Conservation (phyloP, 306 rosid species). For the Adenanthera pavonina region DNA sequence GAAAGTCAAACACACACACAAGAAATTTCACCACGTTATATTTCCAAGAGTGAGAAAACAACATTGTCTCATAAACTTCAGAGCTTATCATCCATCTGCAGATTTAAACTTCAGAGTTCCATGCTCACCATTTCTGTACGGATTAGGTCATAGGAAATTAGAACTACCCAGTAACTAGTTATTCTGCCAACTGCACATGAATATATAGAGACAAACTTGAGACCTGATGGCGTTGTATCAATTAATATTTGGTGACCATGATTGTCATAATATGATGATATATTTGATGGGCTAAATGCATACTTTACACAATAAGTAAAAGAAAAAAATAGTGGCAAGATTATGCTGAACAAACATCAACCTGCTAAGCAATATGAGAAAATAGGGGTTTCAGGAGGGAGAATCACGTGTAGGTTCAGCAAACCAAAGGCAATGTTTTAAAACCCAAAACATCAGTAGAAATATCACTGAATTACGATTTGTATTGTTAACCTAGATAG, state of each 20-base stretch:
- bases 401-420: too few relatives aligned
- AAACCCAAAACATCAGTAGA: too few relatives aligned
- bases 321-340: neutral
- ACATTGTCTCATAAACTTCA: conserved; percentile 15
- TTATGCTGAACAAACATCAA: conserved; percentile 1
- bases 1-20: neutral
- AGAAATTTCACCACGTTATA: neutral
- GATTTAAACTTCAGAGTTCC: conserved; percentile 18
- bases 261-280: conserved; percentile 11
- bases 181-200: neutral
- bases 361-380: neutral
- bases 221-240: neutral
- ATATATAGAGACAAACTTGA: conserved; percentile 1
- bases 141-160: conserved; percentile 29
- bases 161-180: conserved; percentile 16
- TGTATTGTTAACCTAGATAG: too few relatives aligned
- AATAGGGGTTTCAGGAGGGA: neutral
- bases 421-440: too few relatives aligned
- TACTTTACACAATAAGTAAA: neutral
- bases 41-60: neutral
- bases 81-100: conserved; percentile 19
- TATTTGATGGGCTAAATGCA: neutral
- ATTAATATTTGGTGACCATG: conserved; percentile 7
- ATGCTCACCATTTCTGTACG: conserved; percentile 20
- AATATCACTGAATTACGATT: too few relatives aligned